A percentile compares a stretch with the other conserved stretches of the same genome.
These are phyloP conservation scores for Cenchrus americanus DNA, from an alignment of 176 grass and related monocot species.

Conservation along the genomic window DNA sequence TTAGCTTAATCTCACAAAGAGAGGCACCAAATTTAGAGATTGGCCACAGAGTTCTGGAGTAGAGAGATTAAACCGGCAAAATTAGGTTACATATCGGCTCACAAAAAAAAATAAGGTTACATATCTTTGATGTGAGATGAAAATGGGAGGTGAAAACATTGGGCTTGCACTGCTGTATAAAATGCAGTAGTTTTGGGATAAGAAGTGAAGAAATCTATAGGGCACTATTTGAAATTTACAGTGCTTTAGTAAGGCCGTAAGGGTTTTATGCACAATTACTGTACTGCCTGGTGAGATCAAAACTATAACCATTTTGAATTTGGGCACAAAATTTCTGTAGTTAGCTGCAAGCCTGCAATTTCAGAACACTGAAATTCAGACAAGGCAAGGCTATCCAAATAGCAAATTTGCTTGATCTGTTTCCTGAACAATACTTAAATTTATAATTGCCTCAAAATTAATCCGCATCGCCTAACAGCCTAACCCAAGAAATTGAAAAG, in stretches of 20 bases:
- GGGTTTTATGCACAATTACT: background rate
- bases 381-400: background rate
- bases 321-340: conserved; percentile 2
- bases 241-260: background rate
- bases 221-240: background rate
- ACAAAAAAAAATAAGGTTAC: conserved; percentile 29
- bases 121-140: background rate
- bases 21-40: background rate
- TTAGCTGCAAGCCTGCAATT: background rate
- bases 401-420: conserved; percentile 11
- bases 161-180: background rate
- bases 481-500: background rate
- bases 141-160: background rate
- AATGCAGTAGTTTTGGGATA: background rate
- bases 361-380: conserved; percentile 1
- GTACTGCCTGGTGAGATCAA: background rate
- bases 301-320: background rate
- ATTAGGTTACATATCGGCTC: conserved; percentile 17
- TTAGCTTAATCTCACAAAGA: background rate
- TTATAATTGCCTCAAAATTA: conserved; percentile 14
- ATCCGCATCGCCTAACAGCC: background rate
- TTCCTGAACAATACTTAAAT: conserved; percentile 4
- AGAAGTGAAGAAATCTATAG: background rate
- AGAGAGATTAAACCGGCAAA: background rate
- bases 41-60: background rate